phyloP scores from a whole-genome alignment of 192 early-diverging fungal species.

The Geosiphon pyriformis region DNA sequence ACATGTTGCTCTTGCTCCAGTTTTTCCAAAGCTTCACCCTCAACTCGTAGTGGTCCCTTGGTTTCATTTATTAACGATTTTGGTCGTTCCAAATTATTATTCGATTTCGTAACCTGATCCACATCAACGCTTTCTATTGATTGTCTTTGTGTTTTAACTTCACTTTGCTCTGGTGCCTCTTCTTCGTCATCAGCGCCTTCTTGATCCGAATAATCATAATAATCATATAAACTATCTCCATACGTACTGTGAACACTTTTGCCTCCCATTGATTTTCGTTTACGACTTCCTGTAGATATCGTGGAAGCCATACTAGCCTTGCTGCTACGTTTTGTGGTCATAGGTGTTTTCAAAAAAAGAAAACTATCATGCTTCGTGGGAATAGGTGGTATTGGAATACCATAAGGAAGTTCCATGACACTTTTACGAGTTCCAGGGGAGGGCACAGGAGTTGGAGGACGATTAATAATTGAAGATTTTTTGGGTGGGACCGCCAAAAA shows the following conservation, averaged over 20 bases:
- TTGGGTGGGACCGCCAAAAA: not conserved
- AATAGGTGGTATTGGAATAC: constrained; percentile 26
- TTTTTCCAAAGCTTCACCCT: not conserved
- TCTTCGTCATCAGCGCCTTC: constrained; percentile 20
- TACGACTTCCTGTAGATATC: not conserved
- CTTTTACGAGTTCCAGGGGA: constrained; percentile 5
- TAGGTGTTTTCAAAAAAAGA: not conserved
- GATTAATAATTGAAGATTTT: constrained; percentile 9
- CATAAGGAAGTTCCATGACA: constrained; percentile 13
- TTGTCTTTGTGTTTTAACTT: not conserved
- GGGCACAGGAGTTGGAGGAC: constrained; percentile 19
- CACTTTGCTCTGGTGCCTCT: not conserved
- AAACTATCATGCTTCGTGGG: not conserved
- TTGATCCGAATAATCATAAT: constrained; percentile 22
- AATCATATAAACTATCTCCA: constrained; percentile 24
- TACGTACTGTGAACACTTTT: constrained; percentile 21
- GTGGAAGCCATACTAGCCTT: constrained; percentile 13
- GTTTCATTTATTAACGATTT: no score
- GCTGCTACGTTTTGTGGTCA: constrained; percentile 5
- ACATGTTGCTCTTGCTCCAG: constrained; percentile 16
- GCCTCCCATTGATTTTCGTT: constrained; percentile 17
- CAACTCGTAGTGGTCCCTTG: not conserved
- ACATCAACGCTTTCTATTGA: not conserved
- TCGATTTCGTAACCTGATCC: not conserved
- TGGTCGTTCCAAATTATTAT: not conserved